Evolutionary conservation across 176 grass and related monocot species (phyloP).

Genomic region (Leersia perrieri): DNA sequence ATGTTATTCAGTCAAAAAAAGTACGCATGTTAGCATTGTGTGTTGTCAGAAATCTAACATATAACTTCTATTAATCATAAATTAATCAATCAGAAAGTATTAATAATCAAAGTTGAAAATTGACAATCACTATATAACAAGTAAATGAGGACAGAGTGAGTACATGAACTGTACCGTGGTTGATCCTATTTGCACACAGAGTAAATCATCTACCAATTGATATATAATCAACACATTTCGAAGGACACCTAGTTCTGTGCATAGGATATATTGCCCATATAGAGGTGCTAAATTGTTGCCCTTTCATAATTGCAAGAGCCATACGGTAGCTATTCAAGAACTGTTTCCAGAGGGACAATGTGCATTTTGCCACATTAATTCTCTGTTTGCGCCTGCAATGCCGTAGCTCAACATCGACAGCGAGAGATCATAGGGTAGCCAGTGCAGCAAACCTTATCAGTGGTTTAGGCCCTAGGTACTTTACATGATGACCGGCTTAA

Average conservation of each 20-base stretch:
- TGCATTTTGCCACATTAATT: neutral
- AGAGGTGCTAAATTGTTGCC: conserved; percentile 8
- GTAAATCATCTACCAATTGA: neutral
- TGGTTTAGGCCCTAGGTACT: neutral
- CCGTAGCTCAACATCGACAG: conserved; percentile 19
- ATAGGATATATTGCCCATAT: no score
- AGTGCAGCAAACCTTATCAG: conserved; percentile 25
- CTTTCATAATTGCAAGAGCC: neutral
- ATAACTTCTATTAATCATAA: no score
- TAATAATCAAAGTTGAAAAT: no score
- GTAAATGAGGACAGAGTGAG: no score
- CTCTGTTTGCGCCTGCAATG: conserved; percentile 7
- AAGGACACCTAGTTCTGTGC: no score
- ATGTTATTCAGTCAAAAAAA: no score
- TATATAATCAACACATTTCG: neutral
- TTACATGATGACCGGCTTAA: conserved; percentile 11
- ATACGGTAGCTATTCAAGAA: conserved; percentile 1
- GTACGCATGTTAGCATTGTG: no score
- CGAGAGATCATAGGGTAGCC: conserved; percentile 15
- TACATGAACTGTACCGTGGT: no score
- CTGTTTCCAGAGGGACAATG: neutral
- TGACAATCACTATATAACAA: no score
- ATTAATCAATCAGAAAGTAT: no score
- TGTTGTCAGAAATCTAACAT: no score
- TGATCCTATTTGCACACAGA: neutral